Percentiles rank a stretch among this genome's conserved stretches.
Conservation (phyloP, 805 yeast species). For the Pichia exigua region DNA sequence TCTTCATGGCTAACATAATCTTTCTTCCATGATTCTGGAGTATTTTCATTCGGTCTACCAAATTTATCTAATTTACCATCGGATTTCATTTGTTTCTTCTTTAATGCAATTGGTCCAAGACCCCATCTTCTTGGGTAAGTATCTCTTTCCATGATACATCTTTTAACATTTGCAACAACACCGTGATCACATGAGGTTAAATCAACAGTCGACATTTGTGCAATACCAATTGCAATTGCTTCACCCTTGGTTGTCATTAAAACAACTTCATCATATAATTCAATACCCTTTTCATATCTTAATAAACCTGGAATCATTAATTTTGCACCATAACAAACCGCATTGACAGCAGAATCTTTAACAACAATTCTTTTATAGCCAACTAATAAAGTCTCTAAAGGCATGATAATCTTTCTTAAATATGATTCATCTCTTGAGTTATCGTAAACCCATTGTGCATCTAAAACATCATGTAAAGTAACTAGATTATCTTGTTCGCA, state of each 20-base stretch:
- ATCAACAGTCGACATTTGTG: conserved; percentile 98
- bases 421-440: conserved; percentile 96
- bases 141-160: conserved; percentile 99
- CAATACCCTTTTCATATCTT: conserved; percentile 96
- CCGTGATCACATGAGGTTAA: conserved; percentile 97
- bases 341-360: conserved; percentile 88
- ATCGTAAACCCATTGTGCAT: conserved; percentile 97
- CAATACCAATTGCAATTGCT: conserved; percentile 97
- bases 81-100: conserved; percentile 96
- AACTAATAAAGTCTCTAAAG: conserved; percentile 85
- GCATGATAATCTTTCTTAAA: conserved; percentile 87
- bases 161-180: conserved; percentile 95
- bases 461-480: conserved; percentile 93
- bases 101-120: conserved; percentile 95
- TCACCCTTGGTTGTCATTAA: conserved; percentile 98
- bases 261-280: conserved; percentile 94
- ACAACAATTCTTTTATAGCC: conserved; percentile 96
- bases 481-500: conserved; percentile 87
- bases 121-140: conserved; percentile 99
- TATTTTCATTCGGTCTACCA: conserved; percentile 88
- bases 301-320: conserved; percentile 97
- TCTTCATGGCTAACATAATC: conserved; percentile 67
- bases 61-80: conserved; percentile 95
- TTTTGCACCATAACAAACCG: conserved; percentile 98
- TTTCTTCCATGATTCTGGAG: conserved; percentile 89